Conservation (phyloP, 148 eudicot genomes). For the Agrostemma githago region DNA sequence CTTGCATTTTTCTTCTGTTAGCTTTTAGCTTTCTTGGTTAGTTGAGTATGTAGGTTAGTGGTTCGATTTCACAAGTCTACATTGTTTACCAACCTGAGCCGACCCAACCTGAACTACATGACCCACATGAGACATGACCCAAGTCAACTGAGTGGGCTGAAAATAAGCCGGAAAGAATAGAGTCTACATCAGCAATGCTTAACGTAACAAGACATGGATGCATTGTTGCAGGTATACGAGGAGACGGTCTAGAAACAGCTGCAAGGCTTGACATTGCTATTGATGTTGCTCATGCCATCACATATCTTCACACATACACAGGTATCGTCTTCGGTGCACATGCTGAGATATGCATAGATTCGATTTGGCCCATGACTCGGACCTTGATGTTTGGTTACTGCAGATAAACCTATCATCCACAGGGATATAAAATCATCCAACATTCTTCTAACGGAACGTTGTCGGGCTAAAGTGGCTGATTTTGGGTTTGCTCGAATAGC, state of each 20-base stretch:
- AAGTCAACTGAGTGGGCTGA: too few relatives aligned
- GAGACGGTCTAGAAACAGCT: slow-evolving; percentile 52
- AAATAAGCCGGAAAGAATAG: too few relatives aligned
- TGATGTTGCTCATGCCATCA: slow-evolving; percentile 87
- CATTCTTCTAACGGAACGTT: slow-evolving; percentile 67
- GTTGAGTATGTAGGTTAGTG: background rate
- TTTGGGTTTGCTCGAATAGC: slow-evolving; percentile 85
- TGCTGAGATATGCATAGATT: too few relatives aligned
- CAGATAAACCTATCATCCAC: slow-evolving; percentile 91
- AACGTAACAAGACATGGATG: background rate
- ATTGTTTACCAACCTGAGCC: too few relatives aligned
- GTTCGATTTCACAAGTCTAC: background rate
- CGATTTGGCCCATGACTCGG: too few relatives aligned
- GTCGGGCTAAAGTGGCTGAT: slow-evolving; percentile 84
- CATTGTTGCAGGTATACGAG: slow-evolving; percentile 41
- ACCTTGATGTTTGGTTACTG: slow-evolving; percentile 19
- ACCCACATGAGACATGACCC: too few relatives aligned
- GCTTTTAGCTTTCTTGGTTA: background rate
- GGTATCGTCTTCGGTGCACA: slow-evolving; percentile 28
- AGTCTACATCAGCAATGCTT: too few relatives aligned
- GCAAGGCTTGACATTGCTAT: slow-evolving; percentile 74
- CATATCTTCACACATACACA: slow-evolving; percentile 85
- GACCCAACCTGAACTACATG: too few relatives aligned
- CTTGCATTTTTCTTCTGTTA: background rate
- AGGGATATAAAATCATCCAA: slow-evolving; percentile 92